Evolutionary conservation across 306 rosid species (phyloP), one percentile per base, ranked within the genome.

Genomic region (Abrus pulchellus): DNA sequence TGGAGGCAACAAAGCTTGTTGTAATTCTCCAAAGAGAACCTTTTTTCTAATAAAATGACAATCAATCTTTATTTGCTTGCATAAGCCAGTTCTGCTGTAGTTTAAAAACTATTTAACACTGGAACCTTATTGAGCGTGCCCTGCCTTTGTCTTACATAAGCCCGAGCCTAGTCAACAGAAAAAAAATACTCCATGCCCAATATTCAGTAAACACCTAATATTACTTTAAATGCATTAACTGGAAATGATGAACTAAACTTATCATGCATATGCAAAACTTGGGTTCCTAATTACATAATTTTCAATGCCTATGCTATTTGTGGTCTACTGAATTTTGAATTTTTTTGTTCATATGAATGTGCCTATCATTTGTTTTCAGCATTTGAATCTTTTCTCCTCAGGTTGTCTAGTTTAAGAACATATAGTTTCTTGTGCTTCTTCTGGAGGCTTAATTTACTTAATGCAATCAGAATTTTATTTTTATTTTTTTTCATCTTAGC

Each of bases 341-440:
- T 34, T 64, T 64, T 76, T 77, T 53, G 13, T 77, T 36, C 34
- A 53, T 40, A 11, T 55, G 0, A 41, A 38, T 69, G 7, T 60
- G 29, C 44, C 54, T 55, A 11, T 28, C 54, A 9, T 47, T 5
- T 33, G n/a, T 57, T 74, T 47, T 20, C 69, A 61, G 40, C n/a
- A 41, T 64, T 69, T 82, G 61, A 76, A 47, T 57, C n/a, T 53
- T 74, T 66, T 74, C 69, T 59, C 36, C 29, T 9, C 41, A 47
- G 57, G 3, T 12, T 12, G 12, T 34, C 7, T 8, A 8, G 13
- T 33, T 34, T 61, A 1, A 47, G 29, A 27, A 6, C 36, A 36
- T 49, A 5, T 32, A 47, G 44, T 79, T 56, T 33, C 57, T n/a
- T 41, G 6, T n/a, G n/a, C 76, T 45, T 47, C 82, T 45, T 78